Conservation (phyloP, 805 yeast genomes). For the Candida anglica region DNA sequence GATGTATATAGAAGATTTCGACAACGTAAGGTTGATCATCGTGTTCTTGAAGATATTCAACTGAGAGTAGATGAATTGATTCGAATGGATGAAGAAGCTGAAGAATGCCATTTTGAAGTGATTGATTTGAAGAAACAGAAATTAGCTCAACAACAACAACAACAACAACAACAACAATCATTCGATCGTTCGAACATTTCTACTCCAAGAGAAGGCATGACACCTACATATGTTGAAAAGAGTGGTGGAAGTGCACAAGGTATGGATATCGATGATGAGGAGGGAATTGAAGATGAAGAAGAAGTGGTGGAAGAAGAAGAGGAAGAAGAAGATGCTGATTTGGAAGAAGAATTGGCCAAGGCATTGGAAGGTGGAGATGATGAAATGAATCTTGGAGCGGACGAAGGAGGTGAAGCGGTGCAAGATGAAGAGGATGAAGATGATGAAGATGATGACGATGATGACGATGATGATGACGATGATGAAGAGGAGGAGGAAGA, state of each 20-base stretch:
- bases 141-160: slow-evolving; percentile 18
- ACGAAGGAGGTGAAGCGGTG: slow-evolving; percentile 32
- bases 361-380: slow-evolving; percentile 44
- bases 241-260: slow-evolving; percentile 9
- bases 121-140: slow-evolving; percentile 45
- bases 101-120: slow-evolving; percentile 72
- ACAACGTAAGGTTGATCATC: slow-evolving; percentile 63
- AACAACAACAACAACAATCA: slow-evolving; percentile 23
- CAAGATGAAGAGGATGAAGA: slow-evolving; percentile 44
- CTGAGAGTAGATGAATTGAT: slow-evolving; percentile 73
- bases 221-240: slow-evolving; percentile 4
- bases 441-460: slow-evolving; percentile 54
- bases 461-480: slow-evolving; percentile 51
- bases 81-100: slow-evolving; percentile 76
- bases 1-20: slow-evolving; percentile 68
- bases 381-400: slow-evolving; percentile 33
- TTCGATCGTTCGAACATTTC: slow-evolving; percentile 8
- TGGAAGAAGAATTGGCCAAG: slow-evolving; percentile 56
- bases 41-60: slow-evolving; percentile 75
- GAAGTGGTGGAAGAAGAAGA: slow-evolving; percentile 12
- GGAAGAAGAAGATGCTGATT: slow-evolving; percentile 21
- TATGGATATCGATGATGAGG: slow-evolving; percentile 13
- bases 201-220: slow-evolving; percentile 20
- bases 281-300: no score
- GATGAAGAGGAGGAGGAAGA: slow-evolving; percentile 47